Base-by-base conservation (phyloP, 2,329 filamentous ascomycete genomes). In the Aureobasidium sp. region DNA sequence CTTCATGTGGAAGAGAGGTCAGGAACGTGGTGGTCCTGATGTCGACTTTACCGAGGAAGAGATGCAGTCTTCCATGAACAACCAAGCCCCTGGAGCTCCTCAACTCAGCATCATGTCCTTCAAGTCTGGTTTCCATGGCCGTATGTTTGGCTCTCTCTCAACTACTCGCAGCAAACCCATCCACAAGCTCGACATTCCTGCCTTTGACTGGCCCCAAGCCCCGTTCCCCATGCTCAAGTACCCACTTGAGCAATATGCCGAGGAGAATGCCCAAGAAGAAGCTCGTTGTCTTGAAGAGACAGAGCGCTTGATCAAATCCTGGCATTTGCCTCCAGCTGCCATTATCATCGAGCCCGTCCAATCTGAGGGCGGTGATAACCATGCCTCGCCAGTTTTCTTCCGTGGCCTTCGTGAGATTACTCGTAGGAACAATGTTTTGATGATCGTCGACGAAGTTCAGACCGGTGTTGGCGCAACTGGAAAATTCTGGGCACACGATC, bases 141-240 rank as follows among this genome's bases (percentile, higher is more conserved):
- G 91, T 65, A 84, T 94, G 49, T 95, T 96, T 70, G 91, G 90
- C 70, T 87, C 84, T 64, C 82, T 96, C 57, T 91, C 88, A 64
- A 95, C 90, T 59, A 96, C 91, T 17, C 88, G 91, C 72, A 91
- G 87, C 76, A 96, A 96, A 82, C 84, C 91, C 47, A 91, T 96
- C 74, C 91, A 96, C 82, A 96, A 96, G 78, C 79, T 96, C 68
- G 91, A 95, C 72, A 95, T 96, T 69, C 91, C 91, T 25, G 89
- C 91, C 70, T 96, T 96, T 70, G 88, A 95, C 81, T 96, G 91
- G 91, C 91, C 91, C n/a, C 89, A 91, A 74, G 90, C 90, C n/a
- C 84, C 88, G 62, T 96, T 96, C 82, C 91, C 91, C 4, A 71
- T 79, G 66, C 83, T 93, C 72, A 91, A 91, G 76, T 95, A 95